Evolutionary conservation across 2,329 filamentous ascomycete genomes (phyloP).

Genomic region (Penicillium sp.): DNA sequence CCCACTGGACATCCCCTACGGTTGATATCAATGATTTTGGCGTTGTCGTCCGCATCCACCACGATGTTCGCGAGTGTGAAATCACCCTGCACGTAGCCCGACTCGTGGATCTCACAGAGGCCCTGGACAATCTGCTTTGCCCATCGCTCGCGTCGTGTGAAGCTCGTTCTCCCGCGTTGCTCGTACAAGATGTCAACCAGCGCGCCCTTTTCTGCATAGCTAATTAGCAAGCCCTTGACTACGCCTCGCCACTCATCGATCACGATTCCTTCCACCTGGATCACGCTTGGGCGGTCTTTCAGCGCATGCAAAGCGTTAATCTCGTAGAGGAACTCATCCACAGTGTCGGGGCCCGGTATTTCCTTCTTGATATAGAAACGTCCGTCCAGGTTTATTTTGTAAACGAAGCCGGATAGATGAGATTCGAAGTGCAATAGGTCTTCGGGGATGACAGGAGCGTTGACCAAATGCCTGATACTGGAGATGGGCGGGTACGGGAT

Average conservation of each 20-base stretch:
- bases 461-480: slow-evolving; percentile 67
- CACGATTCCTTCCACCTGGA: slow-evolving; percentile 82
- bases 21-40: slow-evolving; percentile 98
- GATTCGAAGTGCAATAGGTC: slow-evolving; percentile 78
- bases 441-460: slow-evolving; percentile 57
- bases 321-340: slow-evolving; percentile 97
- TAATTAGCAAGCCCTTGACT: slow-evolving; percentile 87
- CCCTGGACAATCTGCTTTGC: slow-evolving; percentile 87
- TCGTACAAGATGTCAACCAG: slow-evolving; percentile 91
- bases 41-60: slow-evolving; percentile 76
- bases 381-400: slow-evolving; percentile 74
- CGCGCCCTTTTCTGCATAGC: slow-evolving; percentile 80
- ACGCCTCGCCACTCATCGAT: slow-evolving; percentile 70
- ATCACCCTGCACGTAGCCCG: slow-evolving; percentile 94
- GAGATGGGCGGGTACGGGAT: slow-evolving; percentile 76
- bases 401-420: slow-evolving; percentile 95
- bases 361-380: slow-evolving; percentile 89
- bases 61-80: slow-evolving; percentile 98
- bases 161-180: slow-evolving; percentile 60
- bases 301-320: slow-evolving; percentile 88
- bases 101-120: slow-evolving; percentile 88
- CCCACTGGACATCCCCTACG: slow-evolving; percentile 93
- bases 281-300: slow-evolving; percentile 69
- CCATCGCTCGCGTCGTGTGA: slow-evolving; percentile 78
- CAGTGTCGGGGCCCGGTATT: slow-evolving; percentile 89